Percentiles rank a stretch among this genome's conserved stretches.
Evolutionary conservation across 176 grass and related monocot species (phyloP).

Genomic region (Lolium rigidum): DNA sequence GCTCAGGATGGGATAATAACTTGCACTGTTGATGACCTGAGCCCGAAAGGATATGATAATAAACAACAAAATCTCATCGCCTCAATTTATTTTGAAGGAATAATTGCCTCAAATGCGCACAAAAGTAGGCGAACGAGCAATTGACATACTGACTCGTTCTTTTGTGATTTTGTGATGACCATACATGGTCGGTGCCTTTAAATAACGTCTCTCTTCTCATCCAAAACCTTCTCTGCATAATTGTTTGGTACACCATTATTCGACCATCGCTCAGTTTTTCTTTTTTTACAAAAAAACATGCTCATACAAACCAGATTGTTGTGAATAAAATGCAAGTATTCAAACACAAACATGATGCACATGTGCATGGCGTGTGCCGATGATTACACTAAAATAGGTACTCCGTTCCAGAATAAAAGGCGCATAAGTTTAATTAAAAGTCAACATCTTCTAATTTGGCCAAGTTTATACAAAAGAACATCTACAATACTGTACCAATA

Average conservation of each 20-base stretch:
- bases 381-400: too few species aligned
- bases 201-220: background rate
- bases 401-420: too few species aligned
- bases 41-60: constrained; percentile 28
- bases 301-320: background rate
- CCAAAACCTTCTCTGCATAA: background rate
- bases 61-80: background rate
- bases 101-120: background rate
- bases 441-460: too few species aligned
- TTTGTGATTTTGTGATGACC: constrained; percentile 27
- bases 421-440: too few species aligned
- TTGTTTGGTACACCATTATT: constrained; percentile 18
- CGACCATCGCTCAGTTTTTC: background rate
- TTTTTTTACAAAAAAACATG: background rate
- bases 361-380: background rate
- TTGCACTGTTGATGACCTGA: constrained; percentile 20
- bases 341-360: background rate
- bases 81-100: background rate
- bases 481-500: too few species aligned
- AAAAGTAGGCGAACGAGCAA: background rate
- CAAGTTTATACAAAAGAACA: too few species aligned
- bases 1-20: background rate
- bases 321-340: background rate
- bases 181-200: background rate
- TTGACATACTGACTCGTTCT: constrained; percentile 1